Percentiles rank a stretch among this genome's conserved stretches.
Evolutionary conservation across 2,329 filamentous ascomycete species (phyloP).

Genomic region (Colletotrichum sp.): DNA sequence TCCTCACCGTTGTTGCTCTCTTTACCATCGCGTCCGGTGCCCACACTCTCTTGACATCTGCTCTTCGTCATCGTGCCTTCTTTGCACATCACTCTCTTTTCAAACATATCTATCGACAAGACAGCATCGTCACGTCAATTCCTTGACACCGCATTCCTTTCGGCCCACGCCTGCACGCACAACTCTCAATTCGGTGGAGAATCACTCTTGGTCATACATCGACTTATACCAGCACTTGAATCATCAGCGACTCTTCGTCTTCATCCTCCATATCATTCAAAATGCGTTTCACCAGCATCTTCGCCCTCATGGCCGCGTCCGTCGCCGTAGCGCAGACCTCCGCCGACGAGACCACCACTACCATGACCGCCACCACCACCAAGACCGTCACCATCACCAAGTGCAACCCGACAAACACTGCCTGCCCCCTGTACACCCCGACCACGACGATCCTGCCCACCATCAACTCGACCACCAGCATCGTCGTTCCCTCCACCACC

Average conservation of each 20-base stretch:
- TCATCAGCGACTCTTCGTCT: not conserved
- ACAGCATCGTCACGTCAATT: conserved; percentile 4
- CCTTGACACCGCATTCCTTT: conserved; percentile 9
- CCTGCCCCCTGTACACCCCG: conserved; percentile 44
- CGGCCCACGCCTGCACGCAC: not conserved
- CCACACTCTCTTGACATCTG: conserved; percentile 20
- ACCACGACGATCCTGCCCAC: conserved; percentile 28
- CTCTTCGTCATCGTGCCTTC: conserved; percentile 16
- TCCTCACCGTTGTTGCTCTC: conserved; percentile 4
- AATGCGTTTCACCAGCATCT: conserved; percentile 51
- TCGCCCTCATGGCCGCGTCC: conserved; percentile 46
- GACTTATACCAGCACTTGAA: conserved; percentile 7
- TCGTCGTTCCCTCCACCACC: conserved; percentile 4
- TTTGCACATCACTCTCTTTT: conserved; percentile 16
- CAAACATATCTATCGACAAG: conserved; percentile 5
- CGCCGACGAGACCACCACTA: conserved; percentile 38
- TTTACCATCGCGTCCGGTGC: conserved; percentile 9
- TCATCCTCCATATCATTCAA: conserved; percentile 30
- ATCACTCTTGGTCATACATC: not conserved
- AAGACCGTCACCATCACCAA: conserved; percentile 51
- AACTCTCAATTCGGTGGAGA: not conserved
- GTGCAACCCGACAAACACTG: conserved; percentile 47
- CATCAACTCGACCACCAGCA: conserved; percentile 25
- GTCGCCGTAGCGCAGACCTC: conserved; percentile 38
- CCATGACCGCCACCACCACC: conserved; percentile 49